Base-by-base conservation (phyloP, 2,329 filamentous ascomycete species). In the Penicillium olsonii region DNA sequence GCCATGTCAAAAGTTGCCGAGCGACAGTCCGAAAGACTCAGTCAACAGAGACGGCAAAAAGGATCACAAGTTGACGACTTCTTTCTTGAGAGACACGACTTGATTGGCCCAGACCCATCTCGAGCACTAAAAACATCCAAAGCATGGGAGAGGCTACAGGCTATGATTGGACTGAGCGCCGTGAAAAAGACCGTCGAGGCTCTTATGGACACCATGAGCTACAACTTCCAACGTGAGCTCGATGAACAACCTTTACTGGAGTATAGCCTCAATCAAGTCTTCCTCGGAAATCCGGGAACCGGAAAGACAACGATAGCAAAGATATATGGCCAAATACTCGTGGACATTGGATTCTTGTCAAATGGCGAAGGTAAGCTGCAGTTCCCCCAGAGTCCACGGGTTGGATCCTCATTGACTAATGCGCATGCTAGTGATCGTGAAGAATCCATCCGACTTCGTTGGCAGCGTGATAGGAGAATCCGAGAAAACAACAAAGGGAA, bases 241-340 rank as follows among this genome's bases (percentile, higher is more conserved):
- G 58, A 72, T 0, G 87, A 90, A 57, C 71, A 85, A 61, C 76
- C 78, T 0, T 64, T 77, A 0, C 70, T 90, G 0, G 70, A 84
- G 45, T 84, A 83, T 43, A 82, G 78, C 0, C 73, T 90, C 0
- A 91, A 90, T 63, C 75, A 78, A 7, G 81, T 90, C 2, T 89
- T 92, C 47, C 63, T 90, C 0, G 88, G 88, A 0, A 80, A 77
- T 1, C 88, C 88, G 0, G 88, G 88, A 0, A 92, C 88, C 0
- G 87, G 88, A 0, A 92, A 91, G 59, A 91, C 88, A 0, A 85
- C 85, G 0, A 84, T 92, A 0, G 88, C 86, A 0, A 89, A 87
- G 62, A 68, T 90, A 0, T 91, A 90, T 55, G 87, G 85, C 0
- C 70, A 77, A 33, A 85, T 92, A 2, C 73, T 92, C 1, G 83